Evolutionary conservation across 352 stramenopile species (phyloP).

Genomic region (Globisporangium okanoganense): DNA sequence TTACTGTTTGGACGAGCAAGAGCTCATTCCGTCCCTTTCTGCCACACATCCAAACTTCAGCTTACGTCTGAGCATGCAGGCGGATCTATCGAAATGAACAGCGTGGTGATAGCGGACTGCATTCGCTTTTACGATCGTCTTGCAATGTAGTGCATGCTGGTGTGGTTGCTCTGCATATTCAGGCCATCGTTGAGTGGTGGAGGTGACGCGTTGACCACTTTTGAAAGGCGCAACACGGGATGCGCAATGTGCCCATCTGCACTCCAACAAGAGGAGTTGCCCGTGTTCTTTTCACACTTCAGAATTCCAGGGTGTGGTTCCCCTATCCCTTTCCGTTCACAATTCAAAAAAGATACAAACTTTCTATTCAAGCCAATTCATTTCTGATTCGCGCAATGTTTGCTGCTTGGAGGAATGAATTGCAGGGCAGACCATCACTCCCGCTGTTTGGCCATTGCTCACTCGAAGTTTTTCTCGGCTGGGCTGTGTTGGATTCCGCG

Average conservation of each 20-base stretch:
- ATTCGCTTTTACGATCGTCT: background rate
- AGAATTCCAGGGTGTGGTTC: slow-evolving; percentile 11
- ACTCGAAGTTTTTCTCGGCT: slow-evolving; percentile 10
- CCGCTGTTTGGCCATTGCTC: slow-evolving; percentile 15
- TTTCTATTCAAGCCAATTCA: slow-evolving; percentile 18
- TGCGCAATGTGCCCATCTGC: slow-evolving; percentile 11
- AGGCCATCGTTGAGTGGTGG: background rate
- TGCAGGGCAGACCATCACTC: slow-evolving; percentile 10
- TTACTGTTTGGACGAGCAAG: background rate
- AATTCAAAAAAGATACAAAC: slow-evolving; percentile 21
- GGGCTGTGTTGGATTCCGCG: slow-evolving; percentile 1
- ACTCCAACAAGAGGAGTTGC: background rate
- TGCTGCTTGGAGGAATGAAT: slow-evolving; percentile 23
- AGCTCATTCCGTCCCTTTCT: slow-evolving; percentile 1
- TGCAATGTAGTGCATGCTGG: background rate
- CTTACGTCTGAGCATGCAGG: slow-evolving; percentile 1
- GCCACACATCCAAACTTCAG: slow-evolving; percentile 10
- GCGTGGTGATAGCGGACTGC: background rate
- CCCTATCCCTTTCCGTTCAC: background rate
- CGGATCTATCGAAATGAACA: background rate
- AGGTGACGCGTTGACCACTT: background rate
- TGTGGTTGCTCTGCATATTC: background rate
- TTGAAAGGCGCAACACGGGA: background rate
- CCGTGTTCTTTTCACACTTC: slow-evolving; percentile 18
- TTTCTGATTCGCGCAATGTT: slow-evolving; percentile 6